Evolutionary conservation across 768 basidiomycete genomes (phyloP), one percentile per base, ranked within the genome.

Genomic region (Dioszegia crocea): DNA sequence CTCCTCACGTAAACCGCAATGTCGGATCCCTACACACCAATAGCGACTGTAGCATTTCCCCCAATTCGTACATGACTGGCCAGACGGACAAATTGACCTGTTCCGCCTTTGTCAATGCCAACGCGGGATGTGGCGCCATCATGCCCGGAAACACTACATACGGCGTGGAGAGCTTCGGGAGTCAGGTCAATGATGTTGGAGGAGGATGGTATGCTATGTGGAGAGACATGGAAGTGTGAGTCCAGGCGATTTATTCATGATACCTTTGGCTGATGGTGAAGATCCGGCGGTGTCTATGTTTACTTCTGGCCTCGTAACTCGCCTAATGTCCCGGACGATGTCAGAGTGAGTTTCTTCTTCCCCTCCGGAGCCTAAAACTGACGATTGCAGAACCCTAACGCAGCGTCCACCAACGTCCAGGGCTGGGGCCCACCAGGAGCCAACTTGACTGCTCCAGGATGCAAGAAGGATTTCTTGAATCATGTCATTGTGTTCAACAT

Each of bases 291-390:
- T 23, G 78, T 88, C 39, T 80, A 78, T 52, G 71, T 86, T 29
- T 88, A 84, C 83, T 87, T 84, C 71, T 86, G 83, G 83, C 67
- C 82, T 12, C 77, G 84, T 39, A 62, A 78, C 67, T 80, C 81
- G 59, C 26, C 68, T 4, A 56, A 57, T n/a, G 79, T 84, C 3
- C 85, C 85, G 6, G 40, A 55, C 8, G 80, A 80, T 47, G 75
- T 57, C 79, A 78, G 57, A 73, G 84, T 61, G 38, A 83, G 72
- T 65, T 6, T 84, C 70, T 83, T 85, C 2, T 77, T 73, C 40
- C 51, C 17, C 29, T 59, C n/a, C n/a, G n/a, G n/a, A 49, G 53
- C 51, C 50, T n/a, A 58, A 46, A 3, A 53, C 71, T 47, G 59
- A 59, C 52, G 33, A 46, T 55, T n/a, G 14, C 51, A 69, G 65